Evolutionary conservation across 192 early-diverging fungal species (phyloP).

Genomic region (Lobosporangium transversale): DNA sequence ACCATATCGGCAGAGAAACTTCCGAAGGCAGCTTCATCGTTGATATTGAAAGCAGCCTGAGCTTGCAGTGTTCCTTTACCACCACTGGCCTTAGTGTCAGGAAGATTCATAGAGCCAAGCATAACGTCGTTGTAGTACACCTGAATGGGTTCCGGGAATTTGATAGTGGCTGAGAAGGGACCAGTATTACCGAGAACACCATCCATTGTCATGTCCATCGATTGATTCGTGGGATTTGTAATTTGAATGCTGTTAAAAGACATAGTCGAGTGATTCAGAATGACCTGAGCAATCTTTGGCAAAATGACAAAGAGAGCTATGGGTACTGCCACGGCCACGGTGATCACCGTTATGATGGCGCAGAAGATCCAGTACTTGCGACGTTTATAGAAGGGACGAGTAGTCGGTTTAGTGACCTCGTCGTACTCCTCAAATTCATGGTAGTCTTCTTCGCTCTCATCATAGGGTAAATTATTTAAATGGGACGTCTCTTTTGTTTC

Average conservation of each 20-base stretch:
- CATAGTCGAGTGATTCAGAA: slow-evolving; percentile 56
- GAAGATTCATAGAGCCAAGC: slow-evolving; percentile 40
- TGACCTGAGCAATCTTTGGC: slow-evolving; percentile 60
- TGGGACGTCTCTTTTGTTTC: slow-evolving; percentile 13
- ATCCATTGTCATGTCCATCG: slow-evolving; percentile 53
- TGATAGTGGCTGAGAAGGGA: slow-evolving; percentile 60
- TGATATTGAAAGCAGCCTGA: slow-evolving; percentile 22
- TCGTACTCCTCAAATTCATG: slow-evolving; percentile 56
- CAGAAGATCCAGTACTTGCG: slow-evolving; percentile 66
- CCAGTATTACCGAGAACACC: slow-evolving; percentile 57
- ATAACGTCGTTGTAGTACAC: slow-evolving; percentile 52
- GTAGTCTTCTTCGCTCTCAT: slow-evolving; percentile 49
- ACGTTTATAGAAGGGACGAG: slow-evolving; percentile 56
- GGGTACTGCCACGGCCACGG: slow-evolving; percentile 53
- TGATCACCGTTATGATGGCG: slow-evolving; percentile 55
- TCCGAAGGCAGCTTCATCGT: slow-evolving; percentile 35
- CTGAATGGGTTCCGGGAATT: slow-evolving; percentile 54
- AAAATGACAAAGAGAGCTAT: slow-evolving; percentile 63
- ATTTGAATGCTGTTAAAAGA: slow-evolving; percentile 53
- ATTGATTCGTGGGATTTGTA: slow-evolving; percentile 44
- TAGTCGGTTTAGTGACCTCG: slow-evolving; percentile 48
- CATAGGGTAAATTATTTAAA: slow-evolving; percentile 33
- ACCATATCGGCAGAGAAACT: slow-evolving; percentile 59
- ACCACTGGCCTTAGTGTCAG: slow-evolving; percentile 35
- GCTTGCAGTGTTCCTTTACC: slow-evolving; percentile 22